Conservation (phyloP, 2,329 filamentous ascomycete species). For the Aspergillus jensenii region DNA sequence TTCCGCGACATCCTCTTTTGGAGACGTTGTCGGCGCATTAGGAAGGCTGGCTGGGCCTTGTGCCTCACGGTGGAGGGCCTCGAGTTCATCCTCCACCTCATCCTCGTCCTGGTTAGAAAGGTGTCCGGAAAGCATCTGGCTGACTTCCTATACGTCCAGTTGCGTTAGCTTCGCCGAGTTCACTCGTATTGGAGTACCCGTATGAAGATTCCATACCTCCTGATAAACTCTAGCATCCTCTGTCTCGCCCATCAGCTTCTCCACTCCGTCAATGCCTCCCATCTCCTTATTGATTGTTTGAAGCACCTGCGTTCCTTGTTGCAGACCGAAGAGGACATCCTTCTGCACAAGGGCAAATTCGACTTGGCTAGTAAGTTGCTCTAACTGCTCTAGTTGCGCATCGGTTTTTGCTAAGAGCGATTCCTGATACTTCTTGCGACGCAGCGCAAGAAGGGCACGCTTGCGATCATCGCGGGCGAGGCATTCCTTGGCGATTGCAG, state of each 20-base stretch:
- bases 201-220: conserved; percentile 55
- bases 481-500: conserved; percentile 79
- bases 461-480: conserved; percentile 76
- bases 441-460: conserved; percentile 80
- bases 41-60: conserved; percentile 37
- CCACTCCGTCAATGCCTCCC: conserved; percentile 89
- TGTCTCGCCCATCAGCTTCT: conserved; percentile 91
- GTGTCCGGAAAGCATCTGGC: conserved; percentile 80
- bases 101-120: conserved; percentile 96
- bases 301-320: conserved; percentile 86
- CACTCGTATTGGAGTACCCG: background rate
- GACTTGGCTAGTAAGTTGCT: conserved; percentile 82
- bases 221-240: conserved; percentile 92
- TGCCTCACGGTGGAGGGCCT: conserved; percentile 70
- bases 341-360: conserved; percentile 98
- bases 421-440: conserved; percentile 96
- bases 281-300: conserved; percentile 93
- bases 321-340: conserved; percentile 87
- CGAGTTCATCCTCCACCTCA: conserved; percentile 94
- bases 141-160: conserved; percentile 68
- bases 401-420: conserved; percentile 86
- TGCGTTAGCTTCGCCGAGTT: background rate
- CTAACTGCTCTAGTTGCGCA: conserved; percentile 87
- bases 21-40: conserved; percentile 37
- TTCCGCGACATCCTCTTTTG: conserved; percentile 18